Conservation (phyloP, 1,139 yeast genomes). For the Suhomyces panamericanus region DNA sequence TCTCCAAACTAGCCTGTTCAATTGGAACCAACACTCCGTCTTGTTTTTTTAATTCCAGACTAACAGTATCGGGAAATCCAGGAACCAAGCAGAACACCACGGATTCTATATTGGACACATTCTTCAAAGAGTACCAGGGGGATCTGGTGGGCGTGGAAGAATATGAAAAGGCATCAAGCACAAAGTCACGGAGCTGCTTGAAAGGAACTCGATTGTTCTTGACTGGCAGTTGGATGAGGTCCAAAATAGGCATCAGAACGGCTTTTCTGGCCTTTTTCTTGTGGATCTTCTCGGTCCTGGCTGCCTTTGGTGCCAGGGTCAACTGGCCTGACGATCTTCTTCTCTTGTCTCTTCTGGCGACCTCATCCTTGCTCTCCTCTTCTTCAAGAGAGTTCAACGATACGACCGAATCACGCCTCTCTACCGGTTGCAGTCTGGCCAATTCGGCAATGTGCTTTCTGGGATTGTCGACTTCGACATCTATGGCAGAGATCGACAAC, state of each 20-base stretch:
- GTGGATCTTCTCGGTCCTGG: constrained; percentile 28
- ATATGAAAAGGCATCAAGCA: constrained; percentile 25
- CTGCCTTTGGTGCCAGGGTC: neutral
- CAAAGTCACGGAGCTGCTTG: constrained; percentile 51
- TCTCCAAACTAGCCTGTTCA: constrained; percentile 17
- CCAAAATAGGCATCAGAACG: constrained; percentile 30
- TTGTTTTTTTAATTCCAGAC: neutral
- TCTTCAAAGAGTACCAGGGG: constrained; percentile 9
- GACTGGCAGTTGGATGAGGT: constrained; percentile 9
- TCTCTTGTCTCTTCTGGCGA: constrained; percentile 26
- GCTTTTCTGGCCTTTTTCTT: constrained; percentile 38
- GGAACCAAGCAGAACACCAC: constrained; percentile 67
- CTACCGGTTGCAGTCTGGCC: constrained; percentile 6
- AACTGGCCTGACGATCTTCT: constrained; percentile 41
- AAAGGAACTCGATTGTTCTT: constrained; percentile 32
- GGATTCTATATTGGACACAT: constrained; percentile 23
- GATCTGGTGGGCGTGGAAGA: constrained; percentile 1
- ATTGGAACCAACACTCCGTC: constrained; percentile 6
- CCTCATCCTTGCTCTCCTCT: constrained; percentile 12
- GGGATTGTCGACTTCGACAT: constrained; percentile 21
- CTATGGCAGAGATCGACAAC: constrained; percentile 28
- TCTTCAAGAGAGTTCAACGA: constrained; percentile 25
- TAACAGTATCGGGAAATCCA: constrained; percentile 47
- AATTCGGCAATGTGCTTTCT: constrained; percentile 22
- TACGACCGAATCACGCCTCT: constrained; percentile 29